Percentiles rank a stretch among this genome's conserved stretches.
Conservation (phyloP, 345 rosid genomes). For the Rhodomyrtus tomentosa region DNA sequence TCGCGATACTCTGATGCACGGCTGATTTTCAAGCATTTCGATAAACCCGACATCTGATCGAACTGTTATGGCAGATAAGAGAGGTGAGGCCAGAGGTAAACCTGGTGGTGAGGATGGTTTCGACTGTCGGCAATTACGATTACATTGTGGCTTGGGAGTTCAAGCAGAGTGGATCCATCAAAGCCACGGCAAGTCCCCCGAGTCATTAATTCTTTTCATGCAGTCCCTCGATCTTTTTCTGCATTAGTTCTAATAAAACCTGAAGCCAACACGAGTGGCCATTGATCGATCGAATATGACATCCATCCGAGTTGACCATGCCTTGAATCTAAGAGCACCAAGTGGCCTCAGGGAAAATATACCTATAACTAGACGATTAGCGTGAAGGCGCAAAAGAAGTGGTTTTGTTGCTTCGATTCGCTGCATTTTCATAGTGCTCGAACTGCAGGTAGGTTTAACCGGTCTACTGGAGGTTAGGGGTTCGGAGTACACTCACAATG, state of each 20-base stretch:
- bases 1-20: not conserved
- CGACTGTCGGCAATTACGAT: conserved; percentile 74
- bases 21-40: not conserved
- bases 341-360: no score
- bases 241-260: not conserved
- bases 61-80: conserved; percentile 27
- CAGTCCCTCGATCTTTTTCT: not conserved
- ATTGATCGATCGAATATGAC: not conserved
- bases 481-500: conserved; percentile 26
- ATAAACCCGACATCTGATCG: not conserved
- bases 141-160: conserved; percentile 81
- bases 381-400: no score
- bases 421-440: not conserved
- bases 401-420: not conserved
- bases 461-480: conserved; percentile 58
- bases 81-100: conserved; percentile 57
- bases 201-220: not conserved
- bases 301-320: no score
- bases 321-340: no score
- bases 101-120: conserved; percentile 66
- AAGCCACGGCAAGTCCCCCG: conserved; percentile 36
- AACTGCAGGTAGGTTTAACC: conserved; percentile 44
- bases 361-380: no score
- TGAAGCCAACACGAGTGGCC: not conserved
- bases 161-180: conserved; percentile 49